Evolutionary conservation across 1,284 basidiomycete genomes (phyloP).

Genomic region (Malassezia yamatoensis): DNA sequence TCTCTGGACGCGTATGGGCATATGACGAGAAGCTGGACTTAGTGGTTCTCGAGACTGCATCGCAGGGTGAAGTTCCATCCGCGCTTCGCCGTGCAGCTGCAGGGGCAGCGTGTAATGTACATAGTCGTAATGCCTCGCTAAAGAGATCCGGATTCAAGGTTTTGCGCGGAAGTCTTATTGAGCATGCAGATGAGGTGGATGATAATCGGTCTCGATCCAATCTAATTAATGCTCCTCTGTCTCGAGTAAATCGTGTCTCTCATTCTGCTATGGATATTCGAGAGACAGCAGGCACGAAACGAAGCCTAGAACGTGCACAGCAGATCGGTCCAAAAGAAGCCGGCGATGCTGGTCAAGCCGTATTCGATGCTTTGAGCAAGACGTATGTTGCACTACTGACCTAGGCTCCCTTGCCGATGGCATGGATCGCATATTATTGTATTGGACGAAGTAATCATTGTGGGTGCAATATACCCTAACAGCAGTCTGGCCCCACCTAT

Average conservation of each 20-base stretch:
- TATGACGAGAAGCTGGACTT: constrained; percentile 33
- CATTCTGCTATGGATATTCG: constrained; percentile 24
- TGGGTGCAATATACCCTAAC: neutral
- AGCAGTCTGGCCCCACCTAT: constrained; percentile 28
- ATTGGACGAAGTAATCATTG: constrained; percentile 43
- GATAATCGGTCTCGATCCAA: constrained; percentile 15
- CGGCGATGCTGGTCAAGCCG: constrained; percentile 26
- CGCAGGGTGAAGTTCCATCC: constrained; percentile 14
- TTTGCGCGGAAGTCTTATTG: constrained; percentile 31
- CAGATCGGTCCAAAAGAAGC: constrained; percentile 30
- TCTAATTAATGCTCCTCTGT: constrained; percentile 11
- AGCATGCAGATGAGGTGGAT: neutral
- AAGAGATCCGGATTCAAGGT: constrained; percentile 30
- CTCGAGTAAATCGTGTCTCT: constrained; percentile 21
- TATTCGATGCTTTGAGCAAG: constrained; percentile 44
- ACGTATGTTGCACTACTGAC: constrained; percentile 27
- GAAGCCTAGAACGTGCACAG: constrained; percentile 25
- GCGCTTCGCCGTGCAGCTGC: constrained; percentile 22
- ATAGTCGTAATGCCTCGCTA: neutral
- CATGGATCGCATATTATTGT: constrained; percentile 44
- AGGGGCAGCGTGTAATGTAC: constrained; percentile 22
- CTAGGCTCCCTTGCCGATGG: constrained; percentile 43
- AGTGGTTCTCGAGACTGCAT: constrained; percentile 34
- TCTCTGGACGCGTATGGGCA: constrained; percentile 38
- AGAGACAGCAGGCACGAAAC: constrained; percentile 27